Base-by-base conservation (phyloP, 1,139 yeast species). In the Kodamaea derodonti region DNA sequence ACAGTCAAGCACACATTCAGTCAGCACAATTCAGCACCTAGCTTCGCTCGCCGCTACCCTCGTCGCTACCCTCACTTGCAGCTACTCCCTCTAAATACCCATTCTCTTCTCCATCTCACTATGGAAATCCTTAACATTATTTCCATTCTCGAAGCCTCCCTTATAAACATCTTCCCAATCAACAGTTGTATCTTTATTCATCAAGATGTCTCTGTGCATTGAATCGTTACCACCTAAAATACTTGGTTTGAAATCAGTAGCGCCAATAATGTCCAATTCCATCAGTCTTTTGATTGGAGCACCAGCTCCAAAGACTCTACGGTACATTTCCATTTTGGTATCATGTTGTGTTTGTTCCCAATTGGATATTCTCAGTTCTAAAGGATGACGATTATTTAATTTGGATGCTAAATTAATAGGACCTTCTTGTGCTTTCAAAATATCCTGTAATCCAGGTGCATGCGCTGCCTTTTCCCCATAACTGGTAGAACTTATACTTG, bases 151-250 rank as follows among this genome's bases (percentile, higher is more conserved):
- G 29, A 71, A 58, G n/a, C 72, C 78, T 37, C 66, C 66, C 34
- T 74, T 69, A 58, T 88, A 92, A 14, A 92, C 72, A 54, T 94
- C 98, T 53, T 92, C 97, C 97, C 97, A 92, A 48, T 87, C 96
- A 30, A 92, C 64, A 11, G 75, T 61, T 15, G 80, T 60, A 43
- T 92, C 97, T 48, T 75, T 80, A 62, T 85, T 85, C 56, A 77
- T 60, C 42, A 94, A 70, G 36, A 92, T 84, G 52, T 90, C 97
- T 40, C 69, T 73, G 54, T 86, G 95, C 48, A 86, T 45, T 34
- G 69, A 65, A 33, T 65, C 69, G 9, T 72, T 53, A 14, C 80
- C 81, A 3, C 85, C 78, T 35, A 78, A 64, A 12, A 72, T 60
- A 33, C 69, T 58, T n/a, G 95, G 95, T 45, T 71, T 76, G 57